A percentile compares a stretch with the other conserved stretches of the same genome.
Conservation (phyloP, 108 stramenopile species). For the Cyclotella baltica region DNA sequence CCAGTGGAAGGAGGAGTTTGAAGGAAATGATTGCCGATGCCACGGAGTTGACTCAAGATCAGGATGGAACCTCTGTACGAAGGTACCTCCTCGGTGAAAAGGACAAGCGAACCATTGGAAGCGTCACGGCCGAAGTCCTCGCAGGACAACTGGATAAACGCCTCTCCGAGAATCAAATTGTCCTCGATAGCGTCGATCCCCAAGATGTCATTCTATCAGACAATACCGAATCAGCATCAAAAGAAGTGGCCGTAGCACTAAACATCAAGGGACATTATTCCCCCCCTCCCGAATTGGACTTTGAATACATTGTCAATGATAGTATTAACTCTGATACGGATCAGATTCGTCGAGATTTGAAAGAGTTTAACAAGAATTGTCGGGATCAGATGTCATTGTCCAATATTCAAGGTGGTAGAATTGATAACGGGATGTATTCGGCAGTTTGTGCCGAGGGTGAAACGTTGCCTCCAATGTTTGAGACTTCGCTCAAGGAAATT, state of each 20-base stretch:
- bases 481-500: conserved; percentile 33
- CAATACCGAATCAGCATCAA: neutral
- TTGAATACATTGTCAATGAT: conserved; percentile 41
- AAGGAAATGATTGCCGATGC: conserved; percentile 13
- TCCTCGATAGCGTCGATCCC: conserved; percentile 24
- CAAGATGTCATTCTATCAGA: conserved; percentile 26
- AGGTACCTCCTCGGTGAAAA: conserved; percentile 27
- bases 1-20: neutral
- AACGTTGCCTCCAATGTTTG: conserved; percentile 25
- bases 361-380: conserved; percentile 34
- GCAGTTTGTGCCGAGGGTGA: conserved; percentile 18
- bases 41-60: neutral
- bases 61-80: neutral
- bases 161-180: conserved; percentile 23
- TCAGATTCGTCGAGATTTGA: conserved; percentile 18
- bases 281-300: conserved; percentile 39
- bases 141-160: conserved; percentile 22
- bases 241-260: conserved; percentile 37
- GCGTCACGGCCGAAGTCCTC: conserved; percentile 37
- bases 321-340: conserved; percentile 40
- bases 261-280: conserved; percentile 33
- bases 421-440: conserved; percentile 13
- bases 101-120: conserved; percentile 29
- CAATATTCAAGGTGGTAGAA: neutral
- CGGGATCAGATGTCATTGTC: conserved; percentile 32